Conservation (phyloP, 768 basidiomycete species). For the Lepiota brunneoincarnata region DNA sequence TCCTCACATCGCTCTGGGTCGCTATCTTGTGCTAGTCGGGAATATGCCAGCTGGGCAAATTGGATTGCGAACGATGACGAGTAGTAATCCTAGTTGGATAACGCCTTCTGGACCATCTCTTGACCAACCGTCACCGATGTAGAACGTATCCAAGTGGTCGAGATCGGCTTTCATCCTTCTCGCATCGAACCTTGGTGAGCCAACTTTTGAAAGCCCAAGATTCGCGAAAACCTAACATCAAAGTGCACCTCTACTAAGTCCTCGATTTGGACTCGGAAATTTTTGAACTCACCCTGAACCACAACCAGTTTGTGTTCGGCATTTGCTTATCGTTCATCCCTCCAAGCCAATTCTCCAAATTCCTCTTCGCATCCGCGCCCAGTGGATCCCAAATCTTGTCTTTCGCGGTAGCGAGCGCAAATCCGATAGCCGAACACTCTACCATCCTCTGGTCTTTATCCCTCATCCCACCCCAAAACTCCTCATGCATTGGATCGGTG, state of each 20-base stretch:
- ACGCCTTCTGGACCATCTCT: slow-evolving; percentile 76
- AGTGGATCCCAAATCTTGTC: slow-evolving; percentile 65
- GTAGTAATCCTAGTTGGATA: slow-evolving; percentile 76
- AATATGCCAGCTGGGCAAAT: slow-evolving; percentile 69
- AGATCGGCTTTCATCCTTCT: slow-evolving; percentile 70
- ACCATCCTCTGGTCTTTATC: slow-evolving; percentile 82
- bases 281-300: slow-evolving; percentile 61
- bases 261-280: background rate
- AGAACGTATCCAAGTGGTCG: slow-evolving; percentile 77
- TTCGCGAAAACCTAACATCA: slow-evolving; percentile 64
- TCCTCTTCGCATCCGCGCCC: slow-evolving; percentile 47
- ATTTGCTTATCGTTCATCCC: slow-evolving; percentile 81
- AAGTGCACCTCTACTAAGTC: background rate
- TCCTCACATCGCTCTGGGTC: slow-evolving; percentile 65
- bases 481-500: slow-evolving; percentile 60
- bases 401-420: slow-evolving; percentile 61
- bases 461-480: slow-evolving; percentile 77
- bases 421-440: slow-evolving; percentile 76
- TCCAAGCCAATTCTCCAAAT: slow-evolving; percentile 65
- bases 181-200: slow-evolving; percentile 53
- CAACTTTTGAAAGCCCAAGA: slow-evolving; percentile 62
- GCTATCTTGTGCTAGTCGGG: slow-evolving; percentile 57
- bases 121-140: slow-evolving; percentile 75
- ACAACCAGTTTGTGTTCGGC: slow-evolving; percentile 84
- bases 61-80: slow-evolving; percentile 80